phyloP scores from a whole-genome alignment of 2,329 filamentous ascomycete genomes.

The Verticillium longisporum region DNA sequence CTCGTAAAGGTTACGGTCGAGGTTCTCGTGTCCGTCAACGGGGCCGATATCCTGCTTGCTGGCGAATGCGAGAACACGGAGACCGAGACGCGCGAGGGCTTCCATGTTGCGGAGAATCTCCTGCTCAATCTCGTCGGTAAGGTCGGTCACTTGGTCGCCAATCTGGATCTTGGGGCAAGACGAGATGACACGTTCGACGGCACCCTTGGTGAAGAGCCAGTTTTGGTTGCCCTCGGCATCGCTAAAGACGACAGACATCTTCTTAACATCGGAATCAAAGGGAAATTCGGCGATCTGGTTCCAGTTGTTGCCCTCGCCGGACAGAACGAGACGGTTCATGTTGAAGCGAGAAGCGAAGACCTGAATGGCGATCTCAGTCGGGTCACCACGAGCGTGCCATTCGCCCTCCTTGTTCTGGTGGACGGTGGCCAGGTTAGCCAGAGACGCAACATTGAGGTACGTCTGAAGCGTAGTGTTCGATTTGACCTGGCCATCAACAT shows the following conservation, averaged over 20 bases:
- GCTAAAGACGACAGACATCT: conserved; percentile 66
- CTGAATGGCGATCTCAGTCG: conserved; percentile 68
- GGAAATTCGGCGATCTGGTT: conserved; percentile 60
- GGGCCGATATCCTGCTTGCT: conserved; percentile 33
- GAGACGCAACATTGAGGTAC: conserved; percentile 55
- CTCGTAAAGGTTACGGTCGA: conserved; percentile 51
- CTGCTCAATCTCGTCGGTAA: conserved; percentile 46
- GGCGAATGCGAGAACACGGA: conserved; percentile 63
- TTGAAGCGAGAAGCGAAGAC: conserved; percentile 66
- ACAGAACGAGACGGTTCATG: conserved; percentile 49
- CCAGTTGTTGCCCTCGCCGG: conserved; percentile 44
- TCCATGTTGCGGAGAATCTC: conserved; percentile 64
- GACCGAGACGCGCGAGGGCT: conserved; percentile 55
- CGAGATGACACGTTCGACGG: conserved; percentile 62
- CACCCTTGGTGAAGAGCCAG: conserved; percentile 57
- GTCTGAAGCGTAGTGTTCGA: conserved; percentile 31
- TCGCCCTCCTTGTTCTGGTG: conserved; percentile 42
- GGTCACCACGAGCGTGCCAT: conserved; percentile 61
- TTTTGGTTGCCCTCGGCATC: conserved; percentile 29
- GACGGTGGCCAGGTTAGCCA: conserved; percentile 60
- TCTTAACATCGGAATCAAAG: conserved; percentile 69
- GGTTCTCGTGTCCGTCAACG: conserved; percentile 28
- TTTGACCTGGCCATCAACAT: conserved; percentile 36
- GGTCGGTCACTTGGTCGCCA: conserved; percentile 31
- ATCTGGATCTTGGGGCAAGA: conserved; percentile 49